Conservation (phyloP, 257 asterid genomes). For the Solanum pimpinellifolium region DNA sequence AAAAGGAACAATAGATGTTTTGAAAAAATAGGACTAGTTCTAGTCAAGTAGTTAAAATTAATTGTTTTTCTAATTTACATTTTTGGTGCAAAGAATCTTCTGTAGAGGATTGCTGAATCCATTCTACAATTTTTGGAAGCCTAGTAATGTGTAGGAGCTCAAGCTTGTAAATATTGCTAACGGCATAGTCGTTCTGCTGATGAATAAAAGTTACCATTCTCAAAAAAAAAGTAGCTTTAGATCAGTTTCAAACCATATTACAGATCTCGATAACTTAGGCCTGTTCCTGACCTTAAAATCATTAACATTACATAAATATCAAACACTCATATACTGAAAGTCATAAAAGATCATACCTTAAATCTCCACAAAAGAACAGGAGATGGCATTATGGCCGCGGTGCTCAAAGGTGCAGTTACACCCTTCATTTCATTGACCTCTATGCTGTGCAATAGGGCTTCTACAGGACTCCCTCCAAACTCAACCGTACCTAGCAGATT, state of each 20-base stretch:
- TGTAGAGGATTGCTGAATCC: neutral
- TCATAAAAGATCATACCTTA: slow-evolving; percentile 37
- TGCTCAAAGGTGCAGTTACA: slow-evolving; percentile 45
- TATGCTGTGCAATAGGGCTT: slow-evolving; percentile 27
- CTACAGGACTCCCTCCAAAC: slow-evolving; percentile 46
- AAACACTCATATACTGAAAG: neutral
- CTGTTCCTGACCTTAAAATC: neutral
- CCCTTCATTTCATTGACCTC: slow-evolving; percentile 79
- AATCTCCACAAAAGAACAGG: slow-evolving; percentile 88
- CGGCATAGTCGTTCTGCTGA: neutral
- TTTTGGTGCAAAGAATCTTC: neutral
- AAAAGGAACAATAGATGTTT: neutral
- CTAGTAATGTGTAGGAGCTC: neutral
- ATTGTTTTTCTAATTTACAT: neutral
- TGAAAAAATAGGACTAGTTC: neutral
- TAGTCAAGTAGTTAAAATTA: neutral
- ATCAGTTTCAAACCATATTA: neutral
- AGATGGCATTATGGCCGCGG: slow-evolving; percentile 67
- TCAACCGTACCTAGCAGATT: slow-evolving; percentile 32
- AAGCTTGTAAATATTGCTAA: neutral
- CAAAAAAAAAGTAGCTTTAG: neutral
- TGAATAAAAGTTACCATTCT: neutral
- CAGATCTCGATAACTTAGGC: neutral
- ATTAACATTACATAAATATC: neutral
- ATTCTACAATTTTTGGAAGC: neutral